These are phyloP conservation scores for Debaryomyces sp. DNA, from an alignment of 1,139 yeast genomes.

Conservation along the genomic window DNA sequence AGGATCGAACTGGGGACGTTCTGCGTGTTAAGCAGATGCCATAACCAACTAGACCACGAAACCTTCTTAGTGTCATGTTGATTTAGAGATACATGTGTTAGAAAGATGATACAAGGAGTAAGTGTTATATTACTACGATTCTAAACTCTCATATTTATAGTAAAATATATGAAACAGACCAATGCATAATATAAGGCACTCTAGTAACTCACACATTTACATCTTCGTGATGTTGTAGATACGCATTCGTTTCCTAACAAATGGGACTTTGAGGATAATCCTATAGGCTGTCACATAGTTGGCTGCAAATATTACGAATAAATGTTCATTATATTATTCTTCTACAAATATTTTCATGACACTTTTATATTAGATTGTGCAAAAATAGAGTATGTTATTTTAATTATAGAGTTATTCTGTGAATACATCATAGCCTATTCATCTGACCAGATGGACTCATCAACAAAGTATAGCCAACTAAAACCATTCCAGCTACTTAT, in stretches of 20 bases:
- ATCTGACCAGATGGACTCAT: slow-evolving; percentile 61
- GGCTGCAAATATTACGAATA: not conserved
- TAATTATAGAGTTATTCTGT: not conserved
- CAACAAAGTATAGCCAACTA: slow-evolving; percentile 84
- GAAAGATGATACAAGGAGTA: too few relatives aligned
- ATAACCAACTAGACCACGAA: slow-evolving; percentile 97
- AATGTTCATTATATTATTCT: not conserved
- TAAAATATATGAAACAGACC: too few relatives aligned
- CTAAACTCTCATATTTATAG: too few relatives aligned
- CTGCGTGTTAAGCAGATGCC: slow-evolving; percentile 99
- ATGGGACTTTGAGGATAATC: too few relatives aligned
- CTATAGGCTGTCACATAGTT: not conserved
- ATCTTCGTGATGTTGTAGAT: too few relatives aligned
- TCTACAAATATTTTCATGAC: not conserved
- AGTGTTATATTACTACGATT: too few relatives aligned
- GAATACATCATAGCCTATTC: slow-evolving; percentile 6
- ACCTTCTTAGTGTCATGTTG: slow-evolving; percentile 21
- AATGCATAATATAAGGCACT: too few relatives aligned
- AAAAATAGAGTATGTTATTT: not conserved
- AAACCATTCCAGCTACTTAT: slow-evolving; percentile 88
- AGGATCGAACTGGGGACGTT: slow-evolving; percentile 99
- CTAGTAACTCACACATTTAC: too few relatives aligned
- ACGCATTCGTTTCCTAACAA: too few relatives aligned
- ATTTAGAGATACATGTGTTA: not conserved
- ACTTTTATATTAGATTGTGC: not conserved